Evolutionary conservation across 805 yeast genomes (phyloP), one percentile per base, ranked within the genome.

Genomic region (Limtongia smithiae): DNA sequence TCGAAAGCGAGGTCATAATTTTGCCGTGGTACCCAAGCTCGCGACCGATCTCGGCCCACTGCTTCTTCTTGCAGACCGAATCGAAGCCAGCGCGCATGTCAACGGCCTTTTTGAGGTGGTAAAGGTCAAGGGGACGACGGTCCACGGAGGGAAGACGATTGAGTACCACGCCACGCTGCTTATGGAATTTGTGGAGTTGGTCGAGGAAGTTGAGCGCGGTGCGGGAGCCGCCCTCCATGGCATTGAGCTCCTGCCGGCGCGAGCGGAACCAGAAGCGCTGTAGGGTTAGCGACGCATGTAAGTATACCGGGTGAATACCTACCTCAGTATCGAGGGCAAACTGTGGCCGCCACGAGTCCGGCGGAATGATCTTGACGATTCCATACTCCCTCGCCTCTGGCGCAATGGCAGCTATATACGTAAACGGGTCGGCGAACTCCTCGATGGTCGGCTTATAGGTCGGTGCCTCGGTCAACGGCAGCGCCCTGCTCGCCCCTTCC

Each of bases 41-140:
- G 46, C 89, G 72, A 12, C 91, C 91, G 8, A 87, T 76, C 61
- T 84, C 88, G 1, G 88, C 88, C 96, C 95, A 87, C 39, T 79
- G 70, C 31, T 61, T 46, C 36, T 44, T 36, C 35, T 47, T 47
- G 34, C 57, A 45, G 7, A 65, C 65, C n/a, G 45, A 44, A 7
- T 48, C 55, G 43, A 51, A 62, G 8, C 68, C 68, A 28, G 65
- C 67, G 6, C 55, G 45, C 32, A 50, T 20, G 21, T 60, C 57
- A 18, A 66, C 68, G 3, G 56, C 33, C 18, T 58, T 58, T 43
- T 62, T 62, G n/a, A 68, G 56, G 15, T 52, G 46, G 49, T 66
- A 69, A 18, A 62, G 59, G 43, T 66, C 61, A 12, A 68, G 50
- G 15, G 58, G 47, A 15, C 56, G 52, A 31, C 52, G 51, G 17